Evolutionary conservation across 768 basidiomycete genomes (phyloP).

Genomic region (Terana coerulea): DNA sequence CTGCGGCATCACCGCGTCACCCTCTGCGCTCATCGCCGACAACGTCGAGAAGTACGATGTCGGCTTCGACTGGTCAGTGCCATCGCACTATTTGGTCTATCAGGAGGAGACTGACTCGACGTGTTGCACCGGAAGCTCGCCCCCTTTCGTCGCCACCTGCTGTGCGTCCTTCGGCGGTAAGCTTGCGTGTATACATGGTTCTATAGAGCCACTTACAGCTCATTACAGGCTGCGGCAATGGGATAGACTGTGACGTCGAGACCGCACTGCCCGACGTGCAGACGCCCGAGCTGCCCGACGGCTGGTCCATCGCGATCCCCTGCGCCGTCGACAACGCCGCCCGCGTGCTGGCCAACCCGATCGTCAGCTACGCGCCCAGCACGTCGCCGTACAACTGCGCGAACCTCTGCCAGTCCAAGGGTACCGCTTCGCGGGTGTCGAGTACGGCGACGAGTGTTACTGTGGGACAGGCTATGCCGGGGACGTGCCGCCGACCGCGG

Average conservation of each 20-base stretch:
- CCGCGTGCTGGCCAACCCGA: constrained; percentile 16
- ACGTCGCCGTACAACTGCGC: constrained; percentile 19
- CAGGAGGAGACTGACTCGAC: background rate
- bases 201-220: background rate
- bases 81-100: background rate
- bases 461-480: constrained; percentile 16
- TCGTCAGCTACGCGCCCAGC: constrained; percentile 10
- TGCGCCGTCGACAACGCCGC: constrained; percentile 20
- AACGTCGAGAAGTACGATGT: constrained; percentile 1
- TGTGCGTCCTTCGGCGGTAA: background rate
- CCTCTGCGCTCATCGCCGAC: constrained; percentile 7
- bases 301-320: constrained; percentile 14
- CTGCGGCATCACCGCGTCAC: constrained; percentile 8
- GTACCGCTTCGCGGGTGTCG: constrained; percentile 21
- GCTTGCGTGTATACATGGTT: too few species aligned
- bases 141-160: background rate
- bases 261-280: background rate
- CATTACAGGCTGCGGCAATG: background rate
- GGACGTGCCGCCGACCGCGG: background rate
- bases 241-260: constrained; percentile 8
- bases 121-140: background rate
- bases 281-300: constrained; percentile 10
- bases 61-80: background rate
- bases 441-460: constrained; percentile 23
- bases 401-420: constrained; percentile 14